A percentile compares a stretch with the other conserved stretches of the same genome.
Evolutionary conservation across 2,329 filamentous ascomycete genomes (phyloP).

Genomic region (Triangularia verruculosa): DNA sequence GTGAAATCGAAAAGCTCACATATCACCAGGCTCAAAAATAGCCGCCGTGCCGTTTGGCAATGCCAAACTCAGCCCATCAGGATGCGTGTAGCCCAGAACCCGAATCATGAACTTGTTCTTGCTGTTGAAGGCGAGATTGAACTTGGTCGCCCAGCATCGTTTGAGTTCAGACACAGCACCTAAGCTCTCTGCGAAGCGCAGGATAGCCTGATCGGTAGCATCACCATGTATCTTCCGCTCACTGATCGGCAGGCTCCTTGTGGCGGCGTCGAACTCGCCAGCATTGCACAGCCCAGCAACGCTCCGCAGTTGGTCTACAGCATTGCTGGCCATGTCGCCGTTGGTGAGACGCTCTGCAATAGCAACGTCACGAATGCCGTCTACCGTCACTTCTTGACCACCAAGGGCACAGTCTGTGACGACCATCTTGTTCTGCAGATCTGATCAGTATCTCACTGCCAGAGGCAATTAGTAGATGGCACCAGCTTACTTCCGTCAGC

Average conservation of each 20-base stretch:
- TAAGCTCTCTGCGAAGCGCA: constrained; percentile 67
- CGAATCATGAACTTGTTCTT: constrained; percentile 82
- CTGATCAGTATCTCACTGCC: constrained; percentile 25
- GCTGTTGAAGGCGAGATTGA: constrained; percentile 72
- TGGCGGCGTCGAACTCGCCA: constrained; percentile 69
- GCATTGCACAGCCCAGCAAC: constrained; percentile 70
- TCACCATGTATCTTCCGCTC: constrained; percentile 69
- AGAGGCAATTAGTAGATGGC: constrained; percentile 5
- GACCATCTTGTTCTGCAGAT: constrained; percentile 61
- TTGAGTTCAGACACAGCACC: constrained; percentile 59
- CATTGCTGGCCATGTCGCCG: constrained; percentile 35
- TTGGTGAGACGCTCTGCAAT: constrained; percentile 28
- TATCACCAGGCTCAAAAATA: constrained; percentile 36
- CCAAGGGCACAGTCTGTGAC: constrained; percentile 67
- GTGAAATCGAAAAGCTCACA: neutral
- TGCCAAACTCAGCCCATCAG: constrained; percentile 38
- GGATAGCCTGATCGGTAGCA: constrained; percentile 71
- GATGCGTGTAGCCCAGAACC: constrained; percentile 47
- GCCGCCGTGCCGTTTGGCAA: constrained; percentile 37
- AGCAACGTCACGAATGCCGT: constrained; percentile 47
- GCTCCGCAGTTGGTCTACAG: constrained; percentile 57
- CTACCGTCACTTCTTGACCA: constrained; percentile 44
- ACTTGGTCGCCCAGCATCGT: constrained; percentile 62
- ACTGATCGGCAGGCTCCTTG: constrained; percentile 54
- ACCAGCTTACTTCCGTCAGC: constrained; percentile 49